Base-by-base conservation (phyloP, 768 basidiomycete species). In the Tephrocybe sp. region DNA sequence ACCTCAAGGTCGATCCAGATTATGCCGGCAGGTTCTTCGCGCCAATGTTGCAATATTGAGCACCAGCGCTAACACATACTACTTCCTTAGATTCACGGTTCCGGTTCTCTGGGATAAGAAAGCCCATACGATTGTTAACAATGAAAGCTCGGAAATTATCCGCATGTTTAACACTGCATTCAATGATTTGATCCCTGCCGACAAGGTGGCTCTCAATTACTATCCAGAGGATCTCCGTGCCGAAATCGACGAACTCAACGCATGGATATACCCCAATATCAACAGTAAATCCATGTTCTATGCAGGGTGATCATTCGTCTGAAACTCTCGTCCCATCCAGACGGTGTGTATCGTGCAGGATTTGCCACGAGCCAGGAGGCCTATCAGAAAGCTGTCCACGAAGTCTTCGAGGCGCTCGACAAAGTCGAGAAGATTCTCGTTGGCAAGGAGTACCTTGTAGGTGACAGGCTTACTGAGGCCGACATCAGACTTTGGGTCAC, bases 81-180 rank as follows among this genome's bases (percentile, higher is more conserved):
- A 38, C 16, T 5, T 16, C 15, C 15, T 38, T 21, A 82, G 88
- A 31, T 92, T 91, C 73, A 93, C 92, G 1, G 90, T 93, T 8
- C 94, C 94, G 4, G 69, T 92, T 27, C 74, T 99, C 4, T 99
- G 92, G 91, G 97, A 98, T 70, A 94, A 84, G 73, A 90, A 94
- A 66, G 71, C 64, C 36, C 70, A 85, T 38, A 88, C 86, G 33
- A 88, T 97, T 57, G 97, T 99, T 50, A 97, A 93, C 73, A 98
- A 97, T 64, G 95, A 99, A 64, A 87, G 84, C 56, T 84, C 88
- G 2, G 95, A 98, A 69, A 94, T 98, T 63, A 92, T 98, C 61
- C 85, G 95, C 49, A 88, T 95, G 7, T 80, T 98, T 71, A 97
- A 99, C 69, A 76, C 77, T 6, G 85, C 79, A 1, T 94, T 95